These are phyloP conservation scores for Monosporozyma yasuniensis DNA, from an alignment of 805 yeast genomes.

Conservation along the genomic window DNA sequence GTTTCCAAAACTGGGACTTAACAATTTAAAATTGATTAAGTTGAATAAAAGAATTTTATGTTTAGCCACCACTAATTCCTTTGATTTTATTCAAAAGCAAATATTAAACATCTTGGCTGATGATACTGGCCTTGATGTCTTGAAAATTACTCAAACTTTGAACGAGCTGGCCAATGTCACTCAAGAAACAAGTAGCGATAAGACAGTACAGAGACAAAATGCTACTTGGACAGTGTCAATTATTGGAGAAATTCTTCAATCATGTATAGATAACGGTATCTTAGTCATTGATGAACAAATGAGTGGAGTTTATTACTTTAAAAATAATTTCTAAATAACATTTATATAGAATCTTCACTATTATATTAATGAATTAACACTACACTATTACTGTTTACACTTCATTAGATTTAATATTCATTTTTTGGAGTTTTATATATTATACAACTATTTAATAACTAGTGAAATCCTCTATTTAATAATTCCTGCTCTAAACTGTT, in stretches of 20 bases:
- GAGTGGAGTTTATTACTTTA: slow-evolving; percentile 55
- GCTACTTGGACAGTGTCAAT: slow-evolving; percentile 52
- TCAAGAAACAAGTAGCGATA: neutral
- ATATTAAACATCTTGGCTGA: slow-evolving; percentile 19
- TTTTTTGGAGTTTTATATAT: neutral
- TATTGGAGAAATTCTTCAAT: slow-evolving; percentile 53
- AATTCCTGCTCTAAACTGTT: slow-evolving; percentile 67
- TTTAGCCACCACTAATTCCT: slow-evolving; percentile 25
- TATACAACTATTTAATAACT: slow-evolving; percentile 1
- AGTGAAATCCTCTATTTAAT: slow-evolving; percentile 52
- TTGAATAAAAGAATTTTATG: slow-evolving; percentile 32
- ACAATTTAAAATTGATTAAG: slow-evolving; percentile 32
- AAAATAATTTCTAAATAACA: slow-evolving; percentile 33
- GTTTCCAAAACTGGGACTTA: slow-evolving; percentile 47
- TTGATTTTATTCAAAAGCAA: slow-evolving; percentile 23
- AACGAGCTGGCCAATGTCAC: slow-evolving; percentile 12
- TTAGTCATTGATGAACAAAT: slow-evolving; percentile 61
- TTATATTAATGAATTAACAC: neutral
- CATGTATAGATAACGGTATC: slow-evolving; percentile 47
- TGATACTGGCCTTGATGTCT: slow-evolving; percentile 25
- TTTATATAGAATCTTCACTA: neutral
- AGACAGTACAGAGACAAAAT: neutral
- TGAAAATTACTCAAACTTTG: slow-evolving; percentile 20
- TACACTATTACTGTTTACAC: neutral
- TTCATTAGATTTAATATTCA: neutral